Percentiles rank a stretch among this genome's conserved stretches.
These are phyloP conservation scores for Urtica urens DNA, from an alignment of 306 rosid species.

Conservation along the genomic window DNA sequence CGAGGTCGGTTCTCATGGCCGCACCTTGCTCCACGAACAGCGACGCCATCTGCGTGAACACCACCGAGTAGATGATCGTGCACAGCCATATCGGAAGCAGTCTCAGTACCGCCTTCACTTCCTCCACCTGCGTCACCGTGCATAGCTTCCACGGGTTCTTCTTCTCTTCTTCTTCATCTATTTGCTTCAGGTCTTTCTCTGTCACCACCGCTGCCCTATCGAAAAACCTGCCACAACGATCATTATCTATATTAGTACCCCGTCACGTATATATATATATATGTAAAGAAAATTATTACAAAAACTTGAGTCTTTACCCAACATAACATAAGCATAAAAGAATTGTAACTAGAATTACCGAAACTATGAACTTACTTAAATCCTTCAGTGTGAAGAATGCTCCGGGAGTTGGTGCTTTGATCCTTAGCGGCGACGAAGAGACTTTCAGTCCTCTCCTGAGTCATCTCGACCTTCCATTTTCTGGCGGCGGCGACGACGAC, in stretches of 20 bases:
- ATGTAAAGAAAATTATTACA: background rate
- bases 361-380: conserved; percentile 38
- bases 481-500: conserved; percentile 49
- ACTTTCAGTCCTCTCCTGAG: conserved; percentile 20
- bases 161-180: conserved; percentile 8
- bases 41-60: conserved; percentile 84
- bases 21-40: conserved; percentile 83
- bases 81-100: conserved; percentile 76
- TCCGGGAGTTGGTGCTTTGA: conserved; percentile 24
- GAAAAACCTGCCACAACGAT: conserved; percentile 34
- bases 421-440: conserved; percentile 31
- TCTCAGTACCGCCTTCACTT: conserved; percentile 66
- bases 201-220: conserved; percentile 61
- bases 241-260: background rate
- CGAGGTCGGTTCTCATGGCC: conserved; percentile 45
- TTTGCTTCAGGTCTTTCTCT: conserved; percentile 20
- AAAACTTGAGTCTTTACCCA: background rate
- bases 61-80: conserved; percentile 66
- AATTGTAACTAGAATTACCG: background rate
- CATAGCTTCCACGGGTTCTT: conserved; percentile 50
- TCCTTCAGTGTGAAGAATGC: conserved; percentile 53
- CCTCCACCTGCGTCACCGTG: conserved; percentile 65
- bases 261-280: background rate
- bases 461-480: conserved; percentile 47
- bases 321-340: background rate